A percentile compares a stretch with the other conserved stretches of the same genome.
phyloP scores from a whole-genome alignment of 2,329 filamentous ascomycete genomes.

The Fusarium nurragi region DNA sequence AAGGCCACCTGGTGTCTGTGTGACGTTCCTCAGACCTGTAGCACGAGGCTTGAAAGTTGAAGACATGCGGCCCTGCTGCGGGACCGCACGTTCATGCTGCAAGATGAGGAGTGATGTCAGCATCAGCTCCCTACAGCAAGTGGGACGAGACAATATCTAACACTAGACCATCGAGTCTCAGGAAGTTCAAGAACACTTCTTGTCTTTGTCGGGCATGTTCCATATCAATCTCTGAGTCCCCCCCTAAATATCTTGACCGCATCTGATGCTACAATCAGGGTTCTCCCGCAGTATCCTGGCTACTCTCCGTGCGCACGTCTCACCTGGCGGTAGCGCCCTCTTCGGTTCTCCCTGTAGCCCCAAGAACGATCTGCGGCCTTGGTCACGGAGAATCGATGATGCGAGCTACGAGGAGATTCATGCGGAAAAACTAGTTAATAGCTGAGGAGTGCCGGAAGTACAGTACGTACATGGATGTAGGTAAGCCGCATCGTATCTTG shows the following conservation, averaged over 20 bases:
- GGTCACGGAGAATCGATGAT: conserved; percentile 31
- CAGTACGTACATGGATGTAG: not conserved
- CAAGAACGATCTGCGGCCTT: conserved; percentile 39
- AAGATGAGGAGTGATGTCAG: conserved; percentile 36
- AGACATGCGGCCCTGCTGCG: conserved; percentile 28
- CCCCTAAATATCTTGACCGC: conserved; percentile 41
- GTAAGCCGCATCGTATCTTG: conserved; percentile 28
- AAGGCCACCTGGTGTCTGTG: conserved; percentile 36
- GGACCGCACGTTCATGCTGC: conserved; percentile 21
- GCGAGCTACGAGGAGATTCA: conserved; percentile 19
- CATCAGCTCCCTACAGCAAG: conserved; percentile 29
- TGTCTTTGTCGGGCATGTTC: conserved; percentile 1
- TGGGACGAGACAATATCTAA: conserved; percentile 32
- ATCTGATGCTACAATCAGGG: conserved; percentile 31
- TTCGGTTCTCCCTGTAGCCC: conserved; percentile 17
- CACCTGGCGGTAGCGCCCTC: conserved; percentile 30
- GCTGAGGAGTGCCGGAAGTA: not conserved
- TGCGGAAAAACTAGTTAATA: conserved; percentile 16
- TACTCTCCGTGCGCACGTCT: conserved; percentile 45
- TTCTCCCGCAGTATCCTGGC: conserved; percentile 36
- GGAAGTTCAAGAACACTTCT: not conserved
- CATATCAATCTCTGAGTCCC: conserved; percentile 28
- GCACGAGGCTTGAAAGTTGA: conserved; percentile 29
- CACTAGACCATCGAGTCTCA: conserved; percentile 20
- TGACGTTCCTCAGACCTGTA: conserved; percentile 23